Percentiles rank a stretch among this genome's conserved stretches.
Evolutionary conservation across 2,329 filamentous ascomycete genomes (phyloP).

Genomic region (Fusarium sp.): DNA sequence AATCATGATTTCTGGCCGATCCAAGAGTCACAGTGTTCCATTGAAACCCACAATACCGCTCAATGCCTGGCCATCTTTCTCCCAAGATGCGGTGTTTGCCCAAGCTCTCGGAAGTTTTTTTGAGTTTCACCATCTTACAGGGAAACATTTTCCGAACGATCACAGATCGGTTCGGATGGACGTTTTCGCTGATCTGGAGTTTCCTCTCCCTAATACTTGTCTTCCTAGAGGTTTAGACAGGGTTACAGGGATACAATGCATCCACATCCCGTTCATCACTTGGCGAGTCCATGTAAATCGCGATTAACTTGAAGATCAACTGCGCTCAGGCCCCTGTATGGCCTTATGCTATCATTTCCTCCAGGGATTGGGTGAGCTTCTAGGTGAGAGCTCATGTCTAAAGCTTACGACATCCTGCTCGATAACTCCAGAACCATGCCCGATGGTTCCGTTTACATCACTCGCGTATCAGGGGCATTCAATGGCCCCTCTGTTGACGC

Average conservation of each 20-base stretch:
- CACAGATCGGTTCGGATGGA: background rate
- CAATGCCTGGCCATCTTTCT: background rate
- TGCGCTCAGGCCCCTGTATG: conserved; percentile 16
- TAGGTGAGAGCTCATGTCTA: background rate
- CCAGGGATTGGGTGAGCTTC: conserved; percentile 2
- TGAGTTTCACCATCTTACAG: conserved; percentile 19
- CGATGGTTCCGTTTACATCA: conserved; percentile 19
- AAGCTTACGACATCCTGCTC: conserved; percentile 13
- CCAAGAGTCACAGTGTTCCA: conserved; percentile 14
- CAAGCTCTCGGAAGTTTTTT: conserved; percentile 4
- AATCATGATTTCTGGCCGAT: conserved; percentile 1
- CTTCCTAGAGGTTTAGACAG: background rate
- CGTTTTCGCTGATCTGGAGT: background rate
- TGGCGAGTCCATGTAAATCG: conserved; percentile 5
- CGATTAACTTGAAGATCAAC: background rate
- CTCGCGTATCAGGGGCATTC: background rate
- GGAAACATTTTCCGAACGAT: conserved; percentile 7
- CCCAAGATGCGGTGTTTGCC: conserved; percentile 1
- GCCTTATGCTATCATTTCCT: conserved; percentile 13
- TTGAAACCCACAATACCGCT: conserved; percentile 5
- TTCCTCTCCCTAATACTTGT: background rate
- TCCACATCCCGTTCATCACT: conserved; percentile 10
- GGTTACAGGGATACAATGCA: conserved; percentile 10
- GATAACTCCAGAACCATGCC: conserved; percentile 12
- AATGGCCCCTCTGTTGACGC: conserved; percentile 4